These are phyloP conservation scores for Rhinocladiella mackenziei DNA, from an alignment of 2,329 filamentous ascomycete species.

Conservation along the genomic window DNA sequence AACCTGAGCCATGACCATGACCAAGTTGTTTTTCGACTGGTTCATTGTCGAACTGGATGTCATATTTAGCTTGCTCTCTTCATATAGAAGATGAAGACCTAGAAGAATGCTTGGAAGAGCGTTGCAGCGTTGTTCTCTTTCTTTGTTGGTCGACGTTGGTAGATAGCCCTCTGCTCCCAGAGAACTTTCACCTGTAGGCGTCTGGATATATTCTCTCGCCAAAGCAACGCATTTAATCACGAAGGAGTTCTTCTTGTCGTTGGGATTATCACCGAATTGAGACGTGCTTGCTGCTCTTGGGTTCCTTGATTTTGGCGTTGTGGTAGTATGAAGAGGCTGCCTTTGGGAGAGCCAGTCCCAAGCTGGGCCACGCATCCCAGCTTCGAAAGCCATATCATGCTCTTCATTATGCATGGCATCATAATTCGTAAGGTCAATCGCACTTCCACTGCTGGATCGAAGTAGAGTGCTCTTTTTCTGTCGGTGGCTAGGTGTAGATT, in stretches of 20 bases:
- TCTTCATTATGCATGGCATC: conserved; percentile 48
- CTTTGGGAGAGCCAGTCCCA: conserved; percentile 63
- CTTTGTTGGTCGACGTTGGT: conserved; percentile 55
- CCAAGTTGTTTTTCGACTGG: conserved; percentile 51
- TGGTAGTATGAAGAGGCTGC: neutral
- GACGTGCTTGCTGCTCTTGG: conserved; percentile 51
- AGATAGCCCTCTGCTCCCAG: conserved; percentile 59
- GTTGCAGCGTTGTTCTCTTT: conserved; percentile 56
- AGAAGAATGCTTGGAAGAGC: conserved; percentile 66
- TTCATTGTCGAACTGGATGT: conserved; percentile 46
- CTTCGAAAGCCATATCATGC: conserved; percentile 39
- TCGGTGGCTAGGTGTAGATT: conserved; percentile 33
- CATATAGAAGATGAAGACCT: conserved; percentile 77
- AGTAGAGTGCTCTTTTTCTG: conserved; percentile 43
- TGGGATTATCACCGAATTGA: conserved; percentile 17
- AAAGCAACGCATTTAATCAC: conserved; percentile 51
- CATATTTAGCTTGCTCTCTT: conserved; percentile 80
- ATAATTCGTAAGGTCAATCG: conserved; percentile 36
- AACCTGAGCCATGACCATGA: conserved; percentile 75
- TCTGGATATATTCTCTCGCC: conserved; percentile 63
- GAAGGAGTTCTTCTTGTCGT: conserved; percentile 33
- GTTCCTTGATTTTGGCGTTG: conserved; percentile 11
- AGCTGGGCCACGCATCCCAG: conserved; percentile 55
- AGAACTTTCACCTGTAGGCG: conserved; percentile 54
- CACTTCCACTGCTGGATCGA: conserved; percentile 48